phyloP scores from a whole-genome alignment of 225 moss, liverwort and hornwort species.

The Pleurozium schreberi region DNA sequence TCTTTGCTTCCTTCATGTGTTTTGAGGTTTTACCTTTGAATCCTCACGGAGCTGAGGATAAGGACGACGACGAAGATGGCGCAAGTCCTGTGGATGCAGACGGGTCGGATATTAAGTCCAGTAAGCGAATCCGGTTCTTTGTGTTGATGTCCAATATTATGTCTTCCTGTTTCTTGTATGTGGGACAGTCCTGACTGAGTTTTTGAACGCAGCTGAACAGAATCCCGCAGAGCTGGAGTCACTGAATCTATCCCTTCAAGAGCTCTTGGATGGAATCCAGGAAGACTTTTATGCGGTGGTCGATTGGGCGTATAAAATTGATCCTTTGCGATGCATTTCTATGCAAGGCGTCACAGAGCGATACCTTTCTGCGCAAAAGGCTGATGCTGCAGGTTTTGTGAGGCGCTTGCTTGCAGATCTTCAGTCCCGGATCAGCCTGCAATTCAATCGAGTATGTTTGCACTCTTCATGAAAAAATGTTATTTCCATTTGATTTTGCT shows the following conservation, averaged over 20 bases:
- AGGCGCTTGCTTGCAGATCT: conserved; percentile 89
- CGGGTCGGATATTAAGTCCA: conserved; percentile 55
- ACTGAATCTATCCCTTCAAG: conserved; percentile 77
- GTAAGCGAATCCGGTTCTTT: conserved; percentile 20
- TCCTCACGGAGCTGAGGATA: conserved; percentile 60
- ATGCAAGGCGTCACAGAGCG: conserved; percentile 99
- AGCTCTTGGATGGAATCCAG: conserved; percentile 83
- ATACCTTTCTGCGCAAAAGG: conserved; percentile 81
- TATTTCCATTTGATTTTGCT: background rate
- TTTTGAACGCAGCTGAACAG: conserved; percentile 57
- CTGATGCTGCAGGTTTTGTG: conserved; percentile 90
- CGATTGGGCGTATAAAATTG: conserved; percentile 92
- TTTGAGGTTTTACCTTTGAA: conserved; percentile 86
- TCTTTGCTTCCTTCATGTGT: conserved; percentile 98
- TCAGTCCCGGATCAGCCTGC: conserved; percentile 73
- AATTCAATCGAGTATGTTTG: conserved; percentile 73
- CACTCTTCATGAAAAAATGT: background rate
- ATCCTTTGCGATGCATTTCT: conserved; percentile 90
- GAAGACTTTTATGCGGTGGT: conserved; percentile 98
- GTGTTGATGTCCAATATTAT: background rate
- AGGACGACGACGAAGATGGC: conserved; percentile 70
- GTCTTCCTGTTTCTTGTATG: background rate
- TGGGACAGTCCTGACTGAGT: background rate
- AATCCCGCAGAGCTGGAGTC: conserved; percentile 85
- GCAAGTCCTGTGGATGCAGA: conserved; percentile 72